Percentiles rank a stretch among this genome's conserved stretches.
Conservation (phyloP, 768 basidiomycete genomes). For the Boletus huronensis region DNA sequence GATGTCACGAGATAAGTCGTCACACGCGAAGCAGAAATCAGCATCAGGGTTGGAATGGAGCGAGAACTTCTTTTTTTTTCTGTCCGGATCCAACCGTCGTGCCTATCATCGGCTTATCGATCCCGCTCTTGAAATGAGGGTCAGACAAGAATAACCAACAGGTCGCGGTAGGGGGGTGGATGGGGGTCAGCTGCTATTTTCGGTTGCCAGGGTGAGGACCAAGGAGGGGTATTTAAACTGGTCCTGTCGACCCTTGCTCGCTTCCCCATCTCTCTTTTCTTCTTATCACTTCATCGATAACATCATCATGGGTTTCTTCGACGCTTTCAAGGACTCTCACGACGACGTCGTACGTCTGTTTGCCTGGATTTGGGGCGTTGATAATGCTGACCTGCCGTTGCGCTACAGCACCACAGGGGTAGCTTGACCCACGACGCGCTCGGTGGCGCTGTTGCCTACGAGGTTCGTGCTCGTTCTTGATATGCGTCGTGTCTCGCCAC, state of each 20-base stretch:
- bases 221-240: constrained; percentile 20
- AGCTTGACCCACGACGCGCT: constrained; percentile 17
- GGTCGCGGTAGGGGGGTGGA: background rate
- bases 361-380: background rate
- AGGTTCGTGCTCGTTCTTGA: constrained; percentile 8
- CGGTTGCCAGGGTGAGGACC: constrained; percentile 15
- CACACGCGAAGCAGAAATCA: background rate
- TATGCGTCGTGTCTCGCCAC: background rate
- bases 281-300: background rate
- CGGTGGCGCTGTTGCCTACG: constrained; percentile 16
- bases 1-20: background rate
- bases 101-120: constrained; percentile 21
- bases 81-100: constrained; percentile 7
- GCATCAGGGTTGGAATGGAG: background rate
- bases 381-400: background rate
- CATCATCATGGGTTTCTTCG: constrained; percentile 10
- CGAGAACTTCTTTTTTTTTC: background rate
- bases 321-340: background rate
- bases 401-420: constrained; percentile 13
- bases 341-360: constrained; percentile 6
- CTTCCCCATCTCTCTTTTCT: background rate
- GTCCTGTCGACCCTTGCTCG: background rate
- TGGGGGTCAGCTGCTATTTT: constrained; percentile 5
- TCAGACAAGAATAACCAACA: constrained; percentile 13
- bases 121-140: constrained; percentile 10